Percentiles rank a stretch among this genome's conserved stretches.
phyloP scores from a whole-genome alignment of 257 asterid genomes.

The Pogostemon cablin region DNA sequence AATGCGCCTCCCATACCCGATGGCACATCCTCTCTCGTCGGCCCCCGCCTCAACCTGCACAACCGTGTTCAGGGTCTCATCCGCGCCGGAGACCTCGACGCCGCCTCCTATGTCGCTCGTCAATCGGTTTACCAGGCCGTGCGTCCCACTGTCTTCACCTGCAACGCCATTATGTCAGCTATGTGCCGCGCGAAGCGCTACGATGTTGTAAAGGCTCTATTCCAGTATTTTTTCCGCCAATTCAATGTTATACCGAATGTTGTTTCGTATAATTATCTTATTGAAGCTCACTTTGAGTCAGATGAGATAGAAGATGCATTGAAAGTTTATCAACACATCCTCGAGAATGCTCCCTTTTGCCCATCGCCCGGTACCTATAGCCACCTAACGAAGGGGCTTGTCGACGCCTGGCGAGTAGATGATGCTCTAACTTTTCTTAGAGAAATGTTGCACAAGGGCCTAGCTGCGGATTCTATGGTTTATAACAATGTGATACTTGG shows the following conservation, averaged over 20 bases:
- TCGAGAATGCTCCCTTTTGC: constrained; percentile 68
- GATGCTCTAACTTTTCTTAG: constrained; percentile 68
- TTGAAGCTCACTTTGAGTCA: constrained; percentile 70
- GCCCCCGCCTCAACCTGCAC: constrained; percentile 83
- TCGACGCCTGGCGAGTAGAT: constrained; percentile 54
- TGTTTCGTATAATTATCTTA: constrained; percentile 68
- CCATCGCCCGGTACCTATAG: constrained; percentile 82
- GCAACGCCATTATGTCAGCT: constrained; percentile 89
- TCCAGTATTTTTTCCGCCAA: constrained; percentile 82
- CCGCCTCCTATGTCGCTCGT: constrained; percentile 76
- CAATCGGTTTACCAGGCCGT: constrained; percentile 69
- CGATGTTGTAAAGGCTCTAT: constrained; percentile 66
- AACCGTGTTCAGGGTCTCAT: constrained; percentile 91
- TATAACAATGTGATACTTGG: constrained; percentile 83
- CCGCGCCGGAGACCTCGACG: constrained; percentile 83
- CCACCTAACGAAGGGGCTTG: constrained; percentile 79
- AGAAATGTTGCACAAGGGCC: constrained; percentile 86
- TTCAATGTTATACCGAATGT: constrained; percentile 65
- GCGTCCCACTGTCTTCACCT: constrained; percentile 91
- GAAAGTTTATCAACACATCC: constrained; percentile 51
- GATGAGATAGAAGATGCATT: constrained; percentile 72
- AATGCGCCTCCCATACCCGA: constrained; percentile 73
- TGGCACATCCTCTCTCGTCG: constrained; percentile 71
- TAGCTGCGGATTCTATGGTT: constrained; percentile 91
- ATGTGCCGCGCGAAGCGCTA: constrained; percentile 78